Evolutionary conservation across 139 green algal genomes (phyloP).

Genomic region (Ettlia oleoabundans): DNA sequence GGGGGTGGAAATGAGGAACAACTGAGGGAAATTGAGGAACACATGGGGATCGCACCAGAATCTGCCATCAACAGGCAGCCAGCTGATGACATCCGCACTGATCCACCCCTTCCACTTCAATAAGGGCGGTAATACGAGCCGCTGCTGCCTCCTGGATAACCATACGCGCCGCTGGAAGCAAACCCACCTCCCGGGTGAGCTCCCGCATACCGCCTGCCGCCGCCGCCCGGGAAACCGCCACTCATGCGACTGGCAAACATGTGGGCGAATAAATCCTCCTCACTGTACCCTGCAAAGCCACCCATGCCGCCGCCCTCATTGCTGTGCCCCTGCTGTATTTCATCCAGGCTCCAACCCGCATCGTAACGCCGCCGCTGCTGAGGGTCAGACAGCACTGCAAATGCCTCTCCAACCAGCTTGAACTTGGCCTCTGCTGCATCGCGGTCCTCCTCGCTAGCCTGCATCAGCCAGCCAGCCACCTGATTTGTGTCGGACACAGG

Average conservation of each 20-base stretch:
- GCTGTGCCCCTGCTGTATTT: slow-evolving; percentile 47
- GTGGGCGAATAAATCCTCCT: slow-evolving; percentile 8
- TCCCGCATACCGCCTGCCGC: background rate
- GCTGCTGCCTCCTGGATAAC: background rate
- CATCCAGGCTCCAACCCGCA: slow-evolving; percentile 47
- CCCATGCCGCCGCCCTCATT: slow-evolving; percentile 22
- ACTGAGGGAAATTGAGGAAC: too few relatives aligned
- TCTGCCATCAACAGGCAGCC: background rate
- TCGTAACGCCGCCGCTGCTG: slow-evolving; percentile 69
- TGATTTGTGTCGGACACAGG: too few relatives aligned
- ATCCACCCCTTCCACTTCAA: too few relatives aligned
- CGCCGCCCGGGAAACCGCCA: slow-evolving; percentile 14
- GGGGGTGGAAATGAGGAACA: too few relatives aligned
- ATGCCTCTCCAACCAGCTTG: slow-evolving; percentile 58
- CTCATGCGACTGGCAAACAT: slow-evolving; percentile 41
- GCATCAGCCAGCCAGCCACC: background rate
- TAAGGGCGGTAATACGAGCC: too few relatives aligned
- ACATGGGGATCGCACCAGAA: too few relatives aligned
- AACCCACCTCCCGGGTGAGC: background rate
- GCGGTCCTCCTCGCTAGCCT: slow-evolving; percentile 33
- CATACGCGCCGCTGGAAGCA: slow-evolving; percentile 16
- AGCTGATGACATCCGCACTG: too few relatives aligned
- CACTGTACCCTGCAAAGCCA: slow-evolving; percentile 16
- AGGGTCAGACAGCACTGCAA: slow-evolving; percentile 59
- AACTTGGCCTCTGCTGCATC: slow-evolving; percentile 55